These are phyloP conservation scores for Podospora comata DNA, from an alignment of 495 filamentous ascomycete genomes.

Conservation along the genomic window DNA sequence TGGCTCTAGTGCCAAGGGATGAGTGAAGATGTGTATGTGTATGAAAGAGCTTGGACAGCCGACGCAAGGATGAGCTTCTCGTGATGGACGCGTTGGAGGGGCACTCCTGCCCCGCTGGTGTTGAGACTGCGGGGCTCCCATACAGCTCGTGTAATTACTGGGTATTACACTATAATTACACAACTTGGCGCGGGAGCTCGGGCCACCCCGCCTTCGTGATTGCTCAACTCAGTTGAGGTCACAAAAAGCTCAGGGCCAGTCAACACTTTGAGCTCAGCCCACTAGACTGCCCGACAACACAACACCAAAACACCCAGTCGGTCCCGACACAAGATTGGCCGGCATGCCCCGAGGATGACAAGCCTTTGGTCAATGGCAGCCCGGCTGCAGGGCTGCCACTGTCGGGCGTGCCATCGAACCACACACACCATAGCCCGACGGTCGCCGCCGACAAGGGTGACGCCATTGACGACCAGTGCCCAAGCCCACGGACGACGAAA, in stretches of 20 bases:
- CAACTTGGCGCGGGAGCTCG: neutral
- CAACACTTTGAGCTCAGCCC: constrained; percentile 6
- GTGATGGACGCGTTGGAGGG: neutral
- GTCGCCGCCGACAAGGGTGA: neutral
- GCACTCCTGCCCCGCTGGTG: constrained; percentile 1
- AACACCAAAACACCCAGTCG: neutral
- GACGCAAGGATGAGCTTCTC: constrained; percentile 2
- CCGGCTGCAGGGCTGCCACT: constrained; percentile 61
- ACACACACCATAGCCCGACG: constrained; percentile 36
- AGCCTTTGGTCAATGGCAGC: constrained; percentile 67
- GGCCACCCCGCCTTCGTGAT: neutral
- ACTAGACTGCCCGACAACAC: constrained; percentile 4
- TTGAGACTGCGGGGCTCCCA: neutral
- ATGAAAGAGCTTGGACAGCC: neutral
- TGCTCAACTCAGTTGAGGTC: neutral
- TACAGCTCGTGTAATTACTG: neutral
- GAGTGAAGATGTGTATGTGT: neutral
- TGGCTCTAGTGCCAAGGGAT: neutral
- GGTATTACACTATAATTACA: neutral
- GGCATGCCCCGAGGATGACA: constrained; percentile 58
- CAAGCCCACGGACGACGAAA: constrained; percentile 45
- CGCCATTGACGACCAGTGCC: constrained; percentile 13
- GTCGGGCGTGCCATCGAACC: constrained; percentile 58
- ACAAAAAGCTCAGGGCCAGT: neutral
- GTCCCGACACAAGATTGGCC: constrained; percentile 18